phyloP scores from a whole-genome alignment of 345 rosid species.

The Garcia nutans region DNA sequence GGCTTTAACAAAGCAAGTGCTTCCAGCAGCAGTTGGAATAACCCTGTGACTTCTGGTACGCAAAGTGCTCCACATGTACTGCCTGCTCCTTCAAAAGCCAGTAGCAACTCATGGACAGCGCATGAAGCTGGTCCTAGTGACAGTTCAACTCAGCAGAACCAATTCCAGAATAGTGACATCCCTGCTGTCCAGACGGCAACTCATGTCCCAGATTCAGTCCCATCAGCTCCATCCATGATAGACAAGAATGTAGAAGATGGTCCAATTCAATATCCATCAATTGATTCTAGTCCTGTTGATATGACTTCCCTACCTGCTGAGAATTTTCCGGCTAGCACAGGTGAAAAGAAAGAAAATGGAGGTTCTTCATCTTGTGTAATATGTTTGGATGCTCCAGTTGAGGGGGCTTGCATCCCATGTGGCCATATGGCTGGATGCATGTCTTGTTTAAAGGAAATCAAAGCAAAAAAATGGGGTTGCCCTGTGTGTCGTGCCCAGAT shows the following conservation, averaged over 20 bases:
- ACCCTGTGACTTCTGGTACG: slow-evolving; percentile 18
- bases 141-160: slow-evolving; percentile 19
- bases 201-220: slow-evolving; percentile 36
- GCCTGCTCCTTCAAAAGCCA: slow-evolving; percentile 34
- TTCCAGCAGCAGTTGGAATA: slow-evolving; percentile 39
- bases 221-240: slow-evolving; percentile 62
- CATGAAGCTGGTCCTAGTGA: slow-evolving; percentile 23
- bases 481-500: slow-evolving; percentile 92
- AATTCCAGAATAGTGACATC: slow-evolving; percentile 17
- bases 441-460: slow-evolving; percentile 84
- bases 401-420: slow-evolving; percentile 96
- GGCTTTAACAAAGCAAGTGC: slow-evolving; percentile 44
- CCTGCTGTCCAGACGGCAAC: slow-evolving; percentile 15
- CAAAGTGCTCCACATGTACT: slow-evolving; percentile 25
- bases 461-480: slow-evolving; percentile 85
- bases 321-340: slow-evolving; percentile 20
- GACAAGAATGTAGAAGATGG: slow-evolving; percentile 53
- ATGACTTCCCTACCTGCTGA: slow-evolving; percentile 35
- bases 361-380: slow-evolving; percentile 53
- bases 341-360: slow-evolving; percentile 49
- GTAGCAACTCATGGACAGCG: slow-evolving; percentile 20
- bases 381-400: slow-evolving; percentile 90
- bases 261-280: slow-evolving; percentile 74
- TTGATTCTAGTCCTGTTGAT: slow-evolving; percentile 60
- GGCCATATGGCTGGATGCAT: slow-evolving; percentile 98